Base-by-base conservation (phyloP, 352 stramenopile species). In the Globisporangium parvum region DNA sequence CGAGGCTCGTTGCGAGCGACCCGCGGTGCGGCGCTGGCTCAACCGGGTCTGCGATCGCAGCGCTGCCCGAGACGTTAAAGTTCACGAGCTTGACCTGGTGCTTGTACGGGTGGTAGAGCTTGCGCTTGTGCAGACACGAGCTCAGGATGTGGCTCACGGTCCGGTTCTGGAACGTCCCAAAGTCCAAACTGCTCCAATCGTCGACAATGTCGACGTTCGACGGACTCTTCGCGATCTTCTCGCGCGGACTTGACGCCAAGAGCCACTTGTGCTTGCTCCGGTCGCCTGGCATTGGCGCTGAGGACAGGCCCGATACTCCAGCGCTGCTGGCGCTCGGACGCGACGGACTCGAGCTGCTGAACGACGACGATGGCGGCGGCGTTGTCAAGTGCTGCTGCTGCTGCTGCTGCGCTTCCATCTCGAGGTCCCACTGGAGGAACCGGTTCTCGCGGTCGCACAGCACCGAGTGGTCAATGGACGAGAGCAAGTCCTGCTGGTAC, bases 141-240 rank as follows among this genome's bases (percentile, higher is more conserved):
- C 80, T 89, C 40, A 92, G 55, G 55, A 92, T 92, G 54, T 89
- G 82, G 61, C 80, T 92, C 47, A 92, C 82, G 12, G 79, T 90
- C 44, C 82, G 82, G 56, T 91, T 91, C 66, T 91, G 80, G 53
- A 88, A 91, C 12, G 77, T 91, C 8, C 80, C 77, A 56, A 91
- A 91, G 51, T 91, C 80, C 24, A 91, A 51, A 53, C 70, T 81
- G 60, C 80, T 85, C 80, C 80, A 91, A 51, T 90, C 77, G 55
- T 90, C 80, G n/a, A 86, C 71, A 20, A 80, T 80, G 62, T 90
- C 80, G 18, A 88, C 80, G 51, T 87, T 87, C 18, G 77, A 90
- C 48, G 79, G 77, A 40, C 79, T 90, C 54, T 85, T 87, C 39
- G 67, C 75, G 41, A 68, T 58, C 28, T 62, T 66, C 24, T 80